Evolutionary conservation across 176 grass and related monocot genomes (phyloP).

Genomic region (Paspalum vaginatum): DNA sequence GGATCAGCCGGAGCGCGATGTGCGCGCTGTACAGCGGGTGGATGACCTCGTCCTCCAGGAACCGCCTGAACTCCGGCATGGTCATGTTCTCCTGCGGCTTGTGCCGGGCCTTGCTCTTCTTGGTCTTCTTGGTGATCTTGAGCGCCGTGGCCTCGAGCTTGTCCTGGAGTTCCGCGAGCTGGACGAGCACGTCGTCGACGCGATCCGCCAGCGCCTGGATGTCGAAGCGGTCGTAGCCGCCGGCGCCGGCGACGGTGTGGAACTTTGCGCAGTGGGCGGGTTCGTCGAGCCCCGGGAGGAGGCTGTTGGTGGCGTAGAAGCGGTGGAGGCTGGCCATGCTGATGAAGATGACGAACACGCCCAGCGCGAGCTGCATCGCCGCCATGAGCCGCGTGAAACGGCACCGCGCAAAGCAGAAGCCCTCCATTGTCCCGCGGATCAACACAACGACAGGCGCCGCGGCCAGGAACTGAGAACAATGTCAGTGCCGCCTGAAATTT

Average conservation of each 20-base stretch:
- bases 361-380: conserved; percentile 67
- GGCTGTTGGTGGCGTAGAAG: conserved; percentile 51
- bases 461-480: neutral
- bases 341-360: conserved; percentile 71
- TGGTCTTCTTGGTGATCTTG: conserved; percentile 55
- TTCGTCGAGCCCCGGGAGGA: conserved; percentile 44
- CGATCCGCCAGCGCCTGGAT: conserved; percentile 74
- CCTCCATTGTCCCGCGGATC: conserved; percentile 39
- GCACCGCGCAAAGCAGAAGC: conserved; percentile 47
- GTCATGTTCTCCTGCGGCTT: conserved; percentile 57
- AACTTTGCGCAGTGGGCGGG: conserved; percentile 38
- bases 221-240: conserved; percentile 66
- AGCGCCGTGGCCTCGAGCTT: conserved; percentile 78
- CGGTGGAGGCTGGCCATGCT: conserved; percentile 84
- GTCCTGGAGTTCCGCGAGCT: conserved; percentile 76
- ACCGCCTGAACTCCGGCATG: conserved; percentile 61
- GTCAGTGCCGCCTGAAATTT: neutral
- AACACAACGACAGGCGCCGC: neutral
- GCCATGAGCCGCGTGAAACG: conserved; percentile 63
- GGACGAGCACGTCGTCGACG: conserved; percentile 78
- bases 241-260: conserved; percentile 35
- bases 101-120: conserved; percentile 37
- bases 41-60: conserved; percentile 91
- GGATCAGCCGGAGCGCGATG: conserved; percentile 71
- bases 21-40: conserved; percentile 78